phyloP scores from a whole-genome alignment of 2,329 filamentous ascomycete genomes.

The Aspergillus floridensis region DNA sequence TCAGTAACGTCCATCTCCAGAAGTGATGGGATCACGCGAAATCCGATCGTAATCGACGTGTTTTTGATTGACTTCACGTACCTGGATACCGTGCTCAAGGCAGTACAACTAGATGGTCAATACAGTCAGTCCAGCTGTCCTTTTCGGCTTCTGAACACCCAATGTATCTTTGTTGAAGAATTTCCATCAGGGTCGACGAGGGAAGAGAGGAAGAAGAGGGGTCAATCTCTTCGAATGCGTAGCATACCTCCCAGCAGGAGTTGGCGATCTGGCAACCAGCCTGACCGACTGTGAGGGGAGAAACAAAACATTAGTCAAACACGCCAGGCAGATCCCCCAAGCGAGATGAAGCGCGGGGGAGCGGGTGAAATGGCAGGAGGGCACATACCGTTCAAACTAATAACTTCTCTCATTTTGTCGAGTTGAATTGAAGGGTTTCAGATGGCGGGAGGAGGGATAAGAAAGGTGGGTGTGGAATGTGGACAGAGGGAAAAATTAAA shows the following conservation, averaged over 20 bases:
- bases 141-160: constrained; percentile 8
- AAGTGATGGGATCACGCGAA: background rate
- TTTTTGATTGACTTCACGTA: constrained; percentile 49
- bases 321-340: constrained; percentile 21
- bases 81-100: constrained; percentile 99
- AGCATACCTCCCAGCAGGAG: constrained; percentile 98
- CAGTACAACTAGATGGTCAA: constrained; percentile 79
- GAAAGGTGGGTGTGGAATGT: constrained; percentile 18
- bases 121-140: constrained; percentile 32
- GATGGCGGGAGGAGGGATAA: constrained; percentile 17
- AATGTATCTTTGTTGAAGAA: background rate
- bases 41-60: background rate
- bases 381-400: constrained; percentile 91
- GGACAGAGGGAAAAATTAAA: constrained; percentile 34
- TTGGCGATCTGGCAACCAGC: constrained; percentile 99
- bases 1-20: constrained; percentile 18
- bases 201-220: constrained; percentile 4
- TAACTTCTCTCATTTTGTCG: constrained; percentile 95
- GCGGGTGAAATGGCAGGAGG: constrained; percentile 7
- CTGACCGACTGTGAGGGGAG: constrained; percentile 76
- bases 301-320: constrained; percentile 24
- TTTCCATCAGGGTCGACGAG: background rate
- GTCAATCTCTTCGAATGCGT: constrained; percentile 1
- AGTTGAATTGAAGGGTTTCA: constrained; percentile 19
- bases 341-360: constrained; percentile 6